phyloP scores from a whole-genome alignment of 2,329 filamentous ascomycete species.

The Xylaria sp. region DNA sequence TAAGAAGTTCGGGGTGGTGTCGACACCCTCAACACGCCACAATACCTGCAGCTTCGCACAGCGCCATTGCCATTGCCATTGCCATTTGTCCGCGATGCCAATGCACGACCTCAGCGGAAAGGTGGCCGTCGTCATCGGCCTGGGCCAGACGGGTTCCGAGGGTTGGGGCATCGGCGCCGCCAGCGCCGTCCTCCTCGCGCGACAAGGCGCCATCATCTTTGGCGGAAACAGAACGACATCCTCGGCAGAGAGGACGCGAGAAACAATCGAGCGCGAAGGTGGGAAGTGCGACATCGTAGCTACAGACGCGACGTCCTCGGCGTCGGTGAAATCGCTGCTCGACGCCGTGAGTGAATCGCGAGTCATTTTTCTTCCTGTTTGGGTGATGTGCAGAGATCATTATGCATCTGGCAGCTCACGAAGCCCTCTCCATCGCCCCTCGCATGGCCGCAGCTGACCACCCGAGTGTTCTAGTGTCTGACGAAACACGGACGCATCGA shows the following conservation, averaged over 20 bases:
- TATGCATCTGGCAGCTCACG: no score
- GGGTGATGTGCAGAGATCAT: no score
- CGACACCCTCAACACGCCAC: no score
- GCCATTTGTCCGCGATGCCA: no score
- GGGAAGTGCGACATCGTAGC: conserved; percentile 15
- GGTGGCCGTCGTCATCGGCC: conserved; percentile 16
- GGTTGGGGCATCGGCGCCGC: conserved; percentile 23
- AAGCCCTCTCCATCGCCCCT: no score
- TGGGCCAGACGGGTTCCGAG: conserved; percentile 12
- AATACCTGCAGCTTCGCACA: neutral
- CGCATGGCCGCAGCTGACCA: no score
- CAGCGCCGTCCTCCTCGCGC: conserved; percentile 16
- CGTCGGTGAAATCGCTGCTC: conserved; percentile 9
- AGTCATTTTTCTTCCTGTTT: no score
- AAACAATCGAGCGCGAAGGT: conserved; percentile 15
- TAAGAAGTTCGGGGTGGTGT: neutral
- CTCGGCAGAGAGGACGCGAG: conserved; percentile 6
- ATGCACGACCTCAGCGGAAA: conserved; percentile 19
- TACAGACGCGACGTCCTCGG: conserved; percentile 20
- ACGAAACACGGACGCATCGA: conserved; percentile 16
- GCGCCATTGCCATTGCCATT: neutral
- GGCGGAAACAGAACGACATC: conserved; percentile 17
- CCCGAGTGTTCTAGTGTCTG: no score
- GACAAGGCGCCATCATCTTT: conserved; percentile 18
- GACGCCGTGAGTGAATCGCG: no score